Evolutionary conservation across 192 early-diverging fungal species (phyloP), one percentile per base, ranked within the genome.

Genomic region (Entomortierella chlamydospora): DNA sequence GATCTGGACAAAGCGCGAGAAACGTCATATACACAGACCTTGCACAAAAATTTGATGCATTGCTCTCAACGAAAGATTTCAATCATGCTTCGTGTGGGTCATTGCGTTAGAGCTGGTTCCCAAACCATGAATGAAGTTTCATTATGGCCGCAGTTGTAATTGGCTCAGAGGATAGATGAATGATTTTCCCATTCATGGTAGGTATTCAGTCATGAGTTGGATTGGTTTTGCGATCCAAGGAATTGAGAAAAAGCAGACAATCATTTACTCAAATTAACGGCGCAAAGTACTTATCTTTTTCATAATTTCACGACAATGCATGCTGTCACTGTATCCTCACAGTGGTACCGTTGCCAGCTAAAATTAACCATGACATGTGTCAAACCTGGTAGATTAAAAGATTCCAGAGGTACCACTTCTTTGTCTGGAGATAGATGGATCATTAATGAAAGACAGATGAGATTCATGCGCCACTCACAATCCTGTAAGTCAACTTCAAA

Each of bases 181-280:
- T 33, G 61, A 74, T 1, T 87, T 84, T 59, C n/a, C 78, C 84
- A 60, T 87, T 87, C 30, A 84, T 84, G 61, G 79, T 87, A 85
- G 83, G 83, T 87, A 81, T 50, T 85, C 84, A 18, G 85, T 84
- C 6, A 76, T 87, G 57, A 84, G 83, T 87, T 47, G 86, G 86
- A 1, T 37, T 87, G 51, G 86, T 83, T 2, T 68, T 87, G n/a
- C 82, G 85, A 33, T 81, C 85, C 39, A 74, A 81, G 26, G 86
- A 85, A n/a, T 30, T 87, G 37, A 80, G 77, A 15, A n/a, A n/a
- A n/a, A n/a, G n/a, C n/a, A 59, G 83, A 17, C 78, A 87, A 28
- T 68, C 83, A 1, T 54, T 68, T 7, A 41, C 39, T 13, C 6
- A 41, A 41, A 41, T 41, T 41, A 13, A 41, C 39, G n/a, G n/a